A percentile compares a stretch with the other conserved stretches of the same genome.
phyloP scores from a whole-genome alignment of 1,284 basidiomycete genomes.

The Sanguinoderma infundibulare region DNA sequence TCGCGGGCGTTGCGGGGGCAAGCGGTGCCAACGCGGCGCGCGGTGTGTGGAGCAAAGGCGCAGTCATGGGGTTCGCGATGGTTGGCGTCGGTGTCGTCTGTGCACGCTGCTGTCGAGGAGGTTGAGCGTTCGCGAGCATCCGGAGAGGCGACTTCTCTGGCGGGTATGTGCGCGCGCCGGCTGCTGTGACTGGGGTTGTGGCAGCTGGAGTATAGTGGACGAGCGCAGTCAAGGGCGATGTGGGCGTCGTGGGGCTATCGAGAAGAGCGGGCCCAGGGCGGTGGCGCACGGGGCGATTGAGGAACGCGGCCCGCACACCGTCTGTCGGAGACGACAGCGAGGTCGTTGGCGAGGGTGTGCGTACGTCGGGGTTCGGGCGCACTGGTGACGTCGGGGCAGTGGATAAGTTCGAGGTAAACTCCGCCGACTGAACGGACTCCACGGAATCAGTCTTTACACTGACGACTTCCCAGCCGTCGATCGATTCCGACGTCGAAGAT shows the following conservation, averaged over 20 bases:
- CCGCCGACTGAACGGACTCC: not conserved
- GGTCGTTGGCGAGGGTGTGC: conserved; percentile 1
- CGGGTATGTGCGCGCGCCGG: conserved; percentile 16
- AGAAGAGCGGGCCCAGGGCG: conserved; percentile 10
- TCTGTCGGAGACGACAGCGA: conserved; percentile 10
- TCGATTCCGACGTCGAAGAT: conserved; percentile 12
- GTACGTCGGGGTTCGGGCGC: conserved; percentile 8
- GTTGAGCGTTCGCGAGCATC: conserved; percentile 10
- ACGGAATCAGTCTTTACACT: conserved; percentile 6
- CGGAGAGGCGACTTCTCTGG: conserved; percentile 24
- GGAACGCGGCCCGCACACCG: conserved; percentile 24
- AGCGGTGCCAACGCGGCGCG: not conserved
- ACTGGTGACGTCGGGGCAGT: conserved; percentile 14
- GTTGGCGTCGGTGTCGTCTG: conserved; percentile 7
- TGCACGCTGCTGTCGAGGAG: conserved; percentile 4
- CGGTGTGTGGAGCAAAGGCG: not conserved
- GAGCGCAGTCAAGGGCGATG: not conserved
- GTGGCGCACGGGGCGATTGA: conserved; percentile 30
- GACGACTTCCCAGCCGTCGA: conserved; percentile 25
- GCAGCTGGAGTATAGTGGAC: not conserved
- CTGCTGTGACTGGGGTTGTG: not conserved
- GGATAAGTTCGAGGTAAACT: not conserved
- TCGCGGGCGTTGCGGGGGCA: not conserved
- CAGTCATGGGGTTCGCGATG: not conserved
- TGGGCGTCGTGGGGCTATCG: conserved; percentile 6